Percentiles rank a stretch among this genome's conserved stretches.
Conservation (phyloP, 352 stramenopile species). For the Plasmopara viticola region DNA sequence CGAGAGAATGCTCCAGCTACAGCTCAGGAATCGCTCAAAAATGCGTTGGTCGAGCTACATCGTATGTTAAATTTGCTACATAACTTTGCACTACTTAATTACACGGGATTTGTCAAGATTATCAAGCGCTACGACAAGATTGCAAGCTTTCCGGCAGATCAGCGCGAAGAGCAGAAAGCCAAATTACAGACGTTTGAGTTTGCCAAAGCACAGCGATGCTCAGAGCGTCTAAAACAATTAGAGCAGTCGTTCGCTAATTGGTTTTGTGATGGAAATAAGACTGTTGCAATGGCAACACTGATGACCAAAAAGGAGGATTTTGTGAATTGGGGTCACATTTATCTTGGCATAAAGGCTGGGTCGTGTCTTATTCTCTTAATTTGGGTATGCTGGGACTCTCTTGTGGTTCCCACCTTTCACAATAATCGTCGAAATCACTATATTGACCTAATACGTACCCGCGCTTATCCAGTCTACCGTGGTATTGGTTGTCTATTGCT, state of each 20-base stretch:
- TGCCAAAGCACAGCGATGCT: conserved; percentile 44
- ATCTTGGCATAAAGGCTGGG: conserved; percentile 80
- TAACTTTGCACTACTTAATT: conserved; percentile 98
- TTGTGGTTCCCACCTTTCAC: conserved; percentile 74
- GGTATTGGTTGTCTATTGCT: conserved; percentile 92
- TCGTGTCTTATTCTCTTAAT: conserved; percentile 73
- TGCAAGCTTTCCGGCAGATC: conserved; percentile 27
- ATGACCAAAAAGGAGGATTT: conserved; percentile 73
- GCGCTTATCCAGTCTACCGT: conserved; percentile 92
- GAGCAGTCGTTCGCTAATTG: conserved; percentile 63
- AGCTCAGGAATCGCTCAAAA: conserved; percentile 88
- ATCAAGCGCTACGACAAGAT: conserved; percentile 93
- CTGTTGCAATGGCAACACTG: conserved; percentile 69
- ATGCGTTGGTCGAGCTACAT: conserved; percentile 91
- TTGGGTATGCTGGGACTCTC: conserved; percentile 95
- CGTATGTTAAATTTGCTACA: conserved; percentile 90
- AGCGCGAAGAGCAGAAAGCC: conserved; percentile 37
- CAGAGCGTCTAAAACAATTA: conserved; percentile 44
- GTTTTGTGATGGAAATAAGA: conserved; percentile 69
- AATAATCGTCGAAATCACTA: conserved; percentile 60
- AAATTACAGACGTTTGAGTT: conserved; percentile 59
- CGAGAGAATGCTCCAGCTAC: conserved; percentile 46
- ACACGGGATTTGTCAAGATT: conserved; percentile 97
- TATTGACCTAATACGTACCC: conserved; percentile 69
- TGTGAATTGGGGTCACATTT: conserved; percentile 77